Evolutionary conservation across 2,329 filamentous ascomycete species (phyloP).

Genomic region (Ophiostoma novo-ulmi): DNA sequence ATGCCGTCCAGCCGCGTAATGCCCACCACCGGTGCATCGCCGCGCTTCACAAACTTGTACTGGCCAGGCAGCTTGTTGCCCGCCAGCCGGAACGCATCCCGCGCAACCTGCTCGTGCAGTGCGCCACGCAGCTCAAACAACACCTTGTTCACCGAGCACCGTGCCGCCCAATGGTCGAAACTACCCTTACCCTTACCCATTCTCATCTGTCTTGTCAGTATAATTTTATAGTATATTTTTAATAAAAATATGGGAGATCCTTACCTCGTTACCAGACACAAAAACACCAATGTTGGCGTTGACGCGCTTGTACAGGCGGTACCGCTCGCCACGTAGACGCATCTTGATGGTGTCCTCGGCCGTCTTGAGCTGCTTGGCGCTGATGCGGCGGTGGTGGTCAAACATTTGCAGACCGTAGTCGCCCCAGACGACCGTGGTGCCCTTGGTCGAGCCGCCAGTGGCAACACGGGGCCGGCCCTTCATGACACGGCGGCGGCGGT

Average conservation of each 20-base stretch:
- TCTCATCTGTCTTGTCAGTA: slow-evolving; percentile 56
- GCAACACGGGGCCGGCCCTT: slow-evolving; percentile 84
- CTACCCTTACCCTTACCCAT: slow-evolving; percentile 99
- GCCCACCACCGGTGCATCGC: slow-evolving; percentile 83
- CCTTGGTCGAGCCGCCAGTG: slow-evolving; percentile 84
- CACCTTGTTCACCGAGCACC: slow-evolving; percentile 85
- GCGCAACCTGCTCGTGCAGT: slow-evolving; percentile 88
- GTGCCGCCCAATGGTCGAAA: slow-evolving; percentile 92
- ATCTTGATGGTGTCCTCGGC: slow-evolving; percentile 91
- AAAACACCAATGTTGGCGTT: slow-evolving; percentile 93
- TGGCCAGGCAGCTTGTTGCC: slow-evolving; percentile 88
- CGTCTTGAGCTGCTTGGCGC: slow-evolving; percentile 77
- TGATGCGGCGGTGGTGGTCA: slow-evolving; percentile 88
- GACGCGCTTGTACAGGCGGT: slow-evolving; percentile 85
- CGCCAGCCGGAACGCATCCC: slow-evolving; percentile 88
- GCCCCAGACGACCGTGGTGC: slow-evolving; percentile 93
- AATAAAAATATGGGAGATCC: slow-evolving; percentile 30
- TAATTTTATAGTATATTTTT: background rate
- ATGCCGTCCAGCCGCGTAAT: slow-evolving; percentile 84
- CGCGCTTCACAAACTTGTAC: slow-evolving; percentile 92
- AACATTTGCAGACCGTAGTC: slow-evolving; percentile 92
- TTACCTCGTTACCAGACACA: slow-evolving; percentile 84
- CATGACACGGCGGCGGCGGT: slow-evolving; percentile 79
- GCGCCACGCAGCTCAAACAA: slow-evolving; percentile 89
- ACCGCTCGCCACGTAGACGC: slow-evolving; percentile 83